A percentile compares a stretch with the other conserved stretches of the same genome.
Conservation (phyloP, 169 alveolate species). For the Cryptosporidium canis region DNA sequence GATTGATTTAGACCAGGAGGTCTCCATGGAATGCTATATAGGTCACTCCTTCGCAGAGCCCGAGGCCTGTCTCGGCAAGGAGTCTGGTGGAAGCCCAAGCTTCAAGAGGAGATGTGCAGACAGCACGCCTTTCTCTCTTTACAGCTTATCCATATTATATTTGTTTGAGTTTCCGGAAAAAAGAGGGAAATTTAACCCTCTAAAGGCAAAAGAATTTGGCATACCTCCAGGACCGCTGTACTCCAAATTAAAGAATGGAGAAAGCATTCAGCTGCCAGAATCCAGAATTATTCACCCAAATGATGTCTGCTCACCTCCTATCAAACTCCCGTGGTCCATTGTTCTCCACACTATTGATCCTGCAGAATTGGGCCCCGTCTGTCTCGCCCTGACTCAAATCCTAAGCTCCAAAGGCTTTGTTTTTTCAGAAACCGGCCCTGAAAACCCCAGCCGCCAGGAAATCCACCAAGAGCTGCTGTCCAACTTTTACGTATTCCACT, state of each 20-base stretch:
- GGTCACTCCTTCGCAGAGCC: background rate
- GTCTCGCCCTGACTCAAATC: background rate
- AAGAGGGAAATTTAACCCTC: slow-evolving; percentile 79
- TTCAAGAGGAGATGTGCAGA: slow-evolving; percentile 3
- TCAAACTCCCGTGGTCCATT: slow-evolving; percentile 77
- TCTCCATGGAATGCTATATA: background rate
- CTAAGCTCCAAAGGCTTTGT: background rate
- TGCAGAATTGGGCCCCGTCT: background rate
- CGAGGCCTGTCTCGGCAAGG: background rate
- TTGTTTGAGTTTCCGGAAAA: slow-evolving; percentile 77
- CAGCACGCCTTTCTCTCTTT: background rate
- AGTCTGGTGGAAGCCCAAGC: background rate
- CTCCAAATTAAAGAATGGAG: slow-evolving; percentile 87
- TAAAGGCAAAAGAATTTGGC: slow-evolving; percentile 83
- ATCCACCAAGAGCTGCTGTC: background rate
- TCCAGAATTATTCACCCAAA: slow-evolving; percentile 81
- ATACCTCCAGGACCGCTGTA: slow-evolving; percentile 87
- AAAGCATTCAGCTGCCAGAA: slow-evolving; percentile 78
- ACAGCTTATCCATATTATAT: slow-evolving; percentile 62
- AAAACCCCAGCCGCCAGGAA: background rate
- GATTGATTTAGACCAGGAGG: background rate
- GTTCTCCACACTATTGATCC: slow-evolving; percentile 62
- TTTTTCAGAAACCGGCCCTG: background rate
- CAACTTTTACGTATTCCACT: background rate
- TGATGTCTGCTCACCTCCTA: slow-evolving; percentile 87